Evolutionary conservation across 2,329 filamentous ascomycete genomes (phyloP), one percentile per base, ranked within the genome.

Genomic region (Drechslerella stenobrocha): DNA sequence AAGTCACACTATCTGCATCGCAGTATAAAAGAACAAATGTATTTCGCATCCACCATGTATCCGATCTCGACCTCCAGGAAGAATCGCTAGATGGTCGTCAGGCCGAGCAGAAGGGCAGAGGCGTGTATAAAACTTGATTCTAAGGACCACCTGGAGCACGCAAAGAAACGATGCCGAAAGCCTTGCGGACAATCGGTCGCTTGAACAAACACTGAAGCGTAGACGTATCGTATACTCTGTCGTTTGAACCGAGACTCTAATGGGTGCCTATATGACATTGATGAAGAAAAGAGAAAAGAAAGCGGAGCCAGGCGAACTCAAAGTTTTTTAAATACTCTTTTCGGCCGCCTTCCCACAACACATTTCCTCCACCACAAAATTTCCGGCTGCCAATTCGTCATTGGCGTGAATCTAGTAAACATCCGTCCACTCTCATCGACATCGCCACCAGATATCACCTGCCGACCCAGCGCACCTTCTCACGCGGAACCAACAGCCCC

Each of bases 221-320:
- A 69, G 56, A 52, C 40, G 30, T 13, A 47, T 52, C 11, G 46
- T 23, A 37, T 35, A 30, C 15, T 52, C 42, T 65, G 70, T 76
- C 78, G 84, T 88, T 85, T 88, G 85, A 85, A 88, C 88, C 91
- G 92, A 95, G 93, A 98, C 93, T 98, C 93, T 97, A 97, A 92
- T 88, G 89, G 88, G 84, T 87, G 88, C 87, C 90, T 87, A 85
- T 81, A 76, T 76, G 79, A 82, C 80, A 81, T 82, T 75, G 73
- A 71, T 79, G 77, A 75, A 74, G 76, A 77, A 77, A 75, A 72
- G 71, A 73, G 78, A 77, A 77, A 77, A 77, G 75, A 75, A 75
- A 72, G 72, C 72, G 70, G 63, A 72, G 66, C 70, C 63, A 70
- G 70, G 71, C 71, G 71, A 72, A 56, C 53, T 71, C 61, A 67